Evolutionary conservation across 805 yeast species (phyloP).

Genomic region (Torulaspora indica): DNA sequence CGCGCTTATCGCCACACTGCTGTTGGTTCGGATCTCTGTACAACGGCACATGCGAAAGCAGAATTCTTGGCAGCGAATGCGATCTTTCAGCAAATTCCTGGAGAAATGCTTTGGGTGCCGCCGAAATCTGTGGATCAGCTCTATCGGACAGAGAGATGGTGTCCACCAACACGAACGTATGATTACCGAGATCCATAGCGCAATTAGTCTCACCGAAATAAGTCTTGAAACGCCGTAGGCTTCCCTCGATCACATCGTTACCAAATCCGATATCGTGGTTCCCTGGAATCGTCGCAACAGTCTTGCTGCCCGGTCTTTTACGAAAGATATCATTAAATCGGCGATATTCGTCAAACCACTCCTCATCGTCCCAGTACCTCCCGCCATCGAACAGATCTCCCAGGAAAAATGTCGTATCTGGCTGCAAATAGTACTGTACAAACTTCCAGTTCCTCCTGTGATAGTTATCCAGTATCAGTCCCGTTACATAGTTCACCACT

Average conservation of each 20-base stretch:
- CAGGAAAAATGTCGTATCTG: conserved; percentile 70
- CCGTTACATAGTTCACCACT: conserved; percentile 50
- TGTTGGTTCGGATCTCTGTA: conserved; percentile 60
- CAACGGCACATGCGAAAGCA: conserved; percentile 85
- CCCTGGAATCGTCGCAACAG: conserved; percentile 63
- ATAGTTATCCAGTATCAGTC: conserved; percentile 67
- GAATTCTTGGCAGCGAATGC: conserved; percentile 51
- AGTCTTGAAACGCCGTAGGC: conserved; percentile 58
- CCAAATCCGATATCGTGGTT: conserved; percentile 98
- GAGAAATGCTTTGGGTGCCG: conserved; percentile 51
- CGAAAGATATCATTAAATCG: conserved; percentile 70
- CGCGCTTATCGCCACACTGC: conserved; percentile 73
- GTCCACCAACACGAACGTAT: conserved; percentile 72
- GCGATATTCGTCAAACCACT: conserved; percentile 65
- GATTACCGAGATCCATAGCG: conserved; percentile 53
- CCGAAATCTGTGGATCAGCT: conserved; percentile 41
- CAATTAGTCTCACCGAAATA: conserved; percentile 69
- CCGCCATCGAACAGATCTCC: conserved; percentile 98
- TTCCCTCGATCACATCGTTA: conserved; percentile 53
- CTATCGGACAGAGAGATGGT: conserved; percentile 74
- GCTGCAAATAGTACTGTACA: conserved; percentile 55
- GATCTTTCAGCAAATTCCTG: conserved; percentile 33
- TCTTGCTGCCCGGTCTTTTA: conserved; percentile 42
- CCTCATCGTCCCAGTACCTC: conserved; percentile 68
- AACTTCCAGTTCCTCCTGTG: conserved; percentile 68